phyloP scores from a whole-genome alignment of 352 stramenopile genomes.

The Globisporangium lucens region DNA sequence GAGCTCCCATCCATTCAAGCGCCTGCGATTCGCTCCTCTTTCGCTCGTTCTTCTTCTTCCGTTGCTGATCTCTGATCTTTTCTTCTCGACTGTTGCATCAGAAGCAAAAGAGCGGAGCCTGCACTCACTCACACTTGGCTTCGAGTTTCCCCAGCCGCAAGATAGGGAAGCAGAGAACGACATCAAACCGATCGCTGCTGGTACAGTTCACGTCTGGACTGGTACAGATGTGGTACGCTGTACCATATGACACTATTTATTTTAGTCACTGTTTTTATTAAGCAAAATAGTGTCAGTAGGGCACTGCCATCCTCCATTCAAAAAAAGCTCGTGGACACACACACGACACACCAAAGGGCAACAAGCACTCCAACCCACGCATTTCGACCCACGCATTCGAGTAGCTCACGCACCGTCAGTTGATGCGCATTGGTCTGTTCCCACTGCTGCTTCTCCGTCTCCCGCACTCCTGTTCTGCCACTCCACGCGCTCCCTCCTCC shows the following conservation, averaged over 20 bases:
- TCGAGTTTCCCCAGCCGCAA: constrained; percentile 1
- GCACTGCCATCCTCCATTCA: not conserved
- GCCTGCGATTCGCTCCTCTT: constrained; percentile 7
- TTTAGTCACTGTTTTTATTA: too few species aligned
- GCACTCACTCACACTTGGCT: not conserved
- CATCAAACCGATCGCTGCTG: not conserved
- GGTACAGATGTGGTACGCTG: too few species aligned
- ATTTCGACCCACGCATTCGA: not conserved
- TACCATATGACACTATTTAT: too few species aligned
- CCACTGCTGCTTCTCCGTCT: not conserved
- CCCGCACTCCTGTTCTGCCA: constrained; percentile 12
- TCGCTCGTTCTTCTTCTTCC: constrained; percentile 6
- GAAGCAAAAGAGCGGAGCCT: not conserved
- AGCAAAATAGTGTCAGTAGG: too few species aligned
- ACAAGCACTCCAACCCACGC: not conserved
- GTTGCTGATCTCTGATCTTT: constrained; percentile 6
- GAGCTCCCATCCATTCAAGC: constrained; percentile 36
- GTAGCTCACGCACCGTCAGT: not conserved
- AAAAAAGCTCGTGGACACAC: not conserved
- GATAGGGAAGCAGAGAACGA: not conserved
- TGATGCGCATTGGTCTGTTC: constrained; percentile 12
- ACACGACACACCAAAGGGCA: not conserved
- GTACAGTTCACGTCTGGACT: too few species aligned
- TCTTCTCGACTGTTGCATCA: constrained; percentile 5
- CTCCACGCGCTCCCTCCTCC: constrained; percentile 21